Evolutionary conservation across 768 basidiomycete genomes (phyloP), one percentile per base, ranked within the genome.

Genomic region (Coprinopsis sp.): DNA sequence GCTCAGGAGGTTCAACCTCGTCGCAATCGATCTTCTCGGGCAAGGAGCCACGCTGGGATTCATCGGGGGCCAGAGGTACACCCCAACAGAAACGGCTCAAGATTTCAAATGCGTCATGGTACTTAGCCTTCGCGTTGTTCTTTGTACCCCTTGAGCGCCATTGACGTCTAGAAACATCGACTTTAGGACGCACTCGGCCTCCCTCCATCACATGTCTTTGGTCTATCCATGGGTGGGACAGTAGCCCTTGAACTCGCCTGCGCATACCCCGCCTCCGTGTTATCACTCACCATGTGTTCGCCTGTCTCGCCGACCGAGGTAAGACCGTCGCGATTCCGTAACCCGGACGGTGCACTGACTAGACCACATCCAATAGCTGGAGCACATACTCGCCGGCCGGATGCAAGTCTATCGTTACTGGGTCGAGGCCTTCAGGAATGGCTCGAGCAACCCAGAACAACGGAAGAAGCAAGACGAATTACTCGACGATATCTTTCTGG

Each of bases 1-100:
- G 5, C 56, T 70, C 8, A 58, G 70, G 22, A 61, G 61, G 29
- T 70, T 69, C 56, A 72, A 70, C 51, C 63, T 69, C 7, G 54
- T 72, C 14, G 58, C 58, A 18, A 42, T 70, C 16, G 67, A 72
- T 34, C 52, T 63, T 38, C 66, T 68, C n/a, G 57, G 54, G 1
- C 58, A 58, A 48, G 70, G 69, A 10, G 54, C 58, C 10, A 67
- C 69, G 13, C 51, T 50, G 21, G 64, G 64, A 4, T 43, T 54
- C 18, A 58, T 64, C 24, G 53, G 47, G 12, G 47, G 61, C 13
- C 47, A 44, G 11, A 16, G 31, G 2, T 70, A 64, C 29, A 63
- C 60, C 0, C 65, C 64, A 1, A 48, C 48, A 19, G 58, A 63
- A 31, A 63, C 63, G 1, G 65, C 66, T 6, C 55, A 54, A 2